Percentiles rank a stretch among this genome's conserved stretches.
These are phyloP conservation scores for Tilletia walkeri DNA, from an alignment of 1,284 basidiomycete species.

Conservation along the genomic window DNA sequence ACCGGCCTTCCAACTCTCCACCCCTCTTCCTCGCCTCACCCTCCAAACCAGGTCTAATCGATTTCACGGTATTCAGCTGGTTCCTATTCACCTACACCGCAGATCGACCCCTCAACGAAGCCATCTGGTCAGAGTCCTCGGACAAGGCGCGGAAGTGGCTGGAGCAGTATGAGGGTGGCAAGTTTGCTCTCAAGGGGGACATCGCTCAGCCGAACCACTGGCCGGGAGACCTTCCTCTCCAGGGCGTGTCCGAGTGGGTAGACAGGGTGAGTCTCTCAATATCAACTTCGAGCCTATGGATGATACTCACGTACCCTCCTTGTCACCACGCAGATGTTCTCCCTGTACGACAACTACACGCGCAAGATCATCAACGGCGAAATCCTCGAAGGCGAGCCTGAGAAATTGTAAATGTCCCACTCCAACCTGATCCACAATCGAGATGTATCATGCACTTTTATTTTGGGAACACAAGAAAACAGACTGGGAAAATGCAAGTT, in stretches of 20 bases:
- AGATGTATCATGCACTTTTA: too few species aligned
- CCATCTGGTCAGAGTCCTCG: slow-evolving; percentile 6
- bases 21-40: neutral
- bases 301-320: neutral
- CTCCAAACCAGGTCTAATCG: slow-evolving; percentile 1
- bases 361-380: slow-evolving; percentile 1
- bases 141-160: slow-evolving; percentile 4
- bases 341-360: slow-evolving; percentile 14
- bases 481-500: too few species aligned
- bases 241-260: neutral
- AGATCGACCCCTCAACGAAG: neutral
- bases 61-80: slow-evolving; percentile 14
- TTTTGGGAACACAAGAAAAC: too few species aligned
- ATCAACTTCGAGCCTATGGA: neutral
- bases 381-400: slow-evolving; percentile 4
- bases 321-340: neutral
- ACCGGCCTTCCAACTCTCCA: neutral
- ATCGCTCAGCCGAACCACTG: neutral
- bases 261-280: slow-evolving; percentile 1
- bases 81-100: slow-evolving; percentile 9
- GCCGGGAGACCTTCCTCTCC: neutral
- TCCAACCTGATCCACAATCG: too few species aligned
- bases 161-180: neutral
- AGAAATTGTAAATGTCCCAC: neutral
- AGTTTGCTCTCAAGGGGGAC: neutral